phyloP scores from a whole-genome alignment of 2,329 filamentous ascomycete genomes.

The Colletotrichum destructivum region DNA sequence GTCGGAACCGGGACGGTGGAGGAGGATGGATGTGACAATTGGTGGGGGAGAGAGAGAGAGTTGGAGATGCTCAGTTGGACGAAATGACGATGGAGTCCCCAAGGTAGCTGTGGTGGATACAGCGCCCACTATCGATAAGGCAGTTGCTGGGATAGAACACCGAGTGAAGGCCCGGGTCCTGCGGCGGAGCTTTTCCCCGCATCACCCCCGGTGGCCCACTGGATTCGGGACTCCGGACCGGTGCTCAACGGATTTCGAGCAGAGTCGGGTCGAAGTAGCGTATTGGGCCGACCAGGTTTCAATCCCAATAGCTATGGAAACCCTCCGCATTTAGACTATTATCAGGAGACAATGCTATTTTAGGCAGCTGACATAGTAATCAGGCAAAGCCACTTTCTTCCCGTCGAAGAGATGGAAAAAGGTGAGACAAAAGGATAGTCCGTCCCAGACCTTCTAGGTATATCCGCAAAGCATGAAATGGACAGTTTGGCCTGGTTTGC shows the following conservation, averaged over 20 bases:
- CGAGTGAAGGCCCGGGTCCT: neutral
- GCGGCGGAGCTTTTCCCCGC: conserved; percentile 17
- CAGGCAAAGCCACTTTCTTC: too few relatives aligned
- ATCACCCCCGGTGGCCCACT: neutral
- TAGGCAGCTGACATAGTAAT: too few relatives aligned
- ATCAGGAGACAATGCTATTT: too few relatives aligned
- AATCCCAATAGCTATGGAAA: neutral
- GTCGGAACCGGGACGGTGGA: neutral
- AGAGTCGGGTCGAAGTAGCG: neutral
- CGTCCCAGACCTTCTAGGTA: too few relatives aligned
- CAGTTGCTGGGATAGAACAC: neutral
- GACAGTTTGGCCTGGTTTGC: too few relatives aligned
- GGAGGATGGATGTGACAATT: conserved; percentile 5
- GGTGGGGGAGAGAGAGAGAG: conserved; percentile 5
- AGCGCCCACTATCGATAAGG: conserved; percentile 2
- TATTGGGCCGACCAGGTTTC: neutral
- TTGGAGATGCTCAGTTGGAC: conserved; percentile 3
- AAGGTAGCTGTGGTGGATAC: conserved; percentile 18
- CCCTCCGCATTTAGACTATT: neutral
- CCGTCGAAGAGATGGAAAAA: too few relatives aligned
- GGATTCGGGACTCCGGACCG: neutral
- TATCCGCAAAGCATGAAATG: too few relatives aligned
- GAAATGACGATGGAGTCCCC: conserved; percentile 20
- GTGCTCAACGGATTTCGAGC: neutral
- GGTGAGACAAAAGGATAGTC: too few relatives aligned